Percentiles rank a stretch among this genome's conserved stretches.
Conservation (phyloP, 2,329 filamentous ascomycete genomes). For the Fonsecaea nubica region DNA sequence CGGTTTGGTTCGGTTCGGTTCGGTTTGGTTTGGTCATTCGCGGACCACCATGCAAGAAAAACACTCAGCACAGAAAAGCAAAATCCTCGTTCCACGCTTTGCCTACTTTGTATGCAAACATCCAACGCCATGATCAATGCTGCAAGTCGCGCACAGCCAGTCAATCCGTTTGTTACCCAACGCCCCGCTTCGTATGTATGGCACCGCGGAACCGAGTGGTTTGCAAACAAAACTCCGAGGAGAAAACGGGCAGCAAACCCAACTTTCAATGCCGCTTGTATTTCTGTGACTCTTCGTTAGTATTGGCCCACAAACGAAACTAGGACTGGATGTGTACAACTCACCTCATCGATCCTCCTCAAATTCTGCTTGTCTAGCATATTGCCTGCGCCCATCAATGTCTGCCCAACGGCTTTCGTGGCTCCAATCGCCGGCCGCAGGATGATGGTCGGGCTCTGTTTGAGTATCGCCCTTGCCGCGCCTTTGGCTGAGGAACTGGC, state of each 20-base stretch:
- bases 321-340: slow-evolving; percentile 49
- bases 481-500: slow-evolving; percentile 82
- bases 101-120: slow-evolving; percentile 14
- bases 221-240: background rate
- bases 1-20: background rate
- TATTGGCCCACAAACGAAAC: background rate
- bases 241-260: background rate
- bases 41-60: background rate
- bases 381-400: slow-evolving; percentile 90
- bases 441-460: slow-evolving; percentile 88
- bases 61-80: slow-evolving; percentile 6
- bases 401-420: slow-evolving; percentile 85
- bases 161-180: background rate
- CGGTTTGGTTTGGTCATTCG: background rate
- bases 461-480: slow-evolving; percentile 77
- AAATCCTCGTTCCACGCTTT: background rate
- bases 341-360: slow-evolving; percentile 84
- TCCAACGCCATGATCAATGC: slow-evolving; percentile 13
- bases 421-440: slow-evolving; percentile 89
- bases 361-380: slow-evolving; percentile 82
- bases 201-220: background rate
- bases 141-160: background rate
- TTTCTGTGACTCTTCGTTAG: slow-evolving; percentile 32
- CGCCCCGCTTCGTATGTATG: background rate
- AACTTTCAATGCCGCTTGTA: slow-evolving; percentile 35